phyloP scores from a whole-genome alignment of 192 early-diverging fungal species.

The Podila verticillata region DNA sequence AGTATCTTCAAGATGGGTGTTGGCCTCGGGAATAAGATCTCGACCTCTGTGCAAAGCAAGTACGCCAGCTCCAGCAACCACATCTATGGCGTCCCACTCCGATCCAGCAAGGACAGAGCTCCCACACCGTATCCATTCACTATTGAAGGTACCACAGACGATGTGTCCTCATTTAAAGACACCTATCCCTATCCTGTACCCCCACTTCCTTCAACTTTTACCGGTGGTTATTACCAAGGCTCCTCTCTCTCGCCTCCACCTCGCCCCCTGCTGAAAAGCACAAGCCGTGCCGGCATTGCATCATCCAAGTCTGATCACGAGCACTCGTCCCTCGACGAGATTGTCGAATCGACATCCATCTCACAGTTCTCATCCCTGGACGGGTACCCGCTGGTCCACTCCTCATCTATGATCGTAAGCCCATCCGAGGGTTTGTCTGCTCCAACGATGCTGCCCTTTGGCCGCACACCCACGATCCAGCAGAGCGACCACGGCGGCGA shows the following conservation, averaged over 20 bases:
- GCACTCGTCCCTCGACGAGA: no score
- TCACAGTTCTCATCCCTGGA: slow-evolving; percentile 29
- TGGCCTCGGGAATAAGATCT: slow-evolving; percentile 2
- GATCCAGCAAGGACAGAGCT: slow-evolving; percentile 8
- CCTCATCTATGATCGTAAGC: slow-evolving; percentile 6
- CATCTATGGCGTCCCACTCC: not conserved
- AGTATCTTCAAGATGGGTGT: slow-evolving; percentile 29
- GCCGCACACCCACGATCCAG: slow-evolving; percentile 29
- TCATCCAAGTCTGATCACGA: no score
- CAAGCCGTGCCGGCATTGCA: not conserved
- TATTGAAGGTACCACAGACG: not conserved
- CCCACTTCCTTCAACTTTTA: not conserved
- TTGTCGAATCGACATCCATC: not conserved
- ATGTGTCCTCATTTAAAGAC: not conserved
- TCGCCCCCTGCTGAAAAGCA: not conserved
- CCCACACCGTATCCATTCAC: slow-evolving; percentile 32
- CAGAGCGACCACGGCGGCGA: slow-evolving; percentile 7
- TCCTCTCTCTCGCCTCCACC: not conserved
- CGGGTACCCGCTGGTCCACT: slow-evolving; percentile 30
- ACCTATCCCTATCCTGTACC: not conserved
- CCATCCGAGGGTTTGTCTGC: not conserved
- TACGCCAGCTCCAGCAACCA: not conserved
- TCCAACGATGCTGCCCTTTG: slow-evolving; percentile 22
- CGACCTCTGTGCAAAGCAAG: not conserved
- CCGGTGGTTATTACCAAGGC: not conserved